These are phyloP conservation scores for Styphnolobium japonicum DNA, from an alignment of 306 rosid genomes.

Conservation along the genomic window DNA sequence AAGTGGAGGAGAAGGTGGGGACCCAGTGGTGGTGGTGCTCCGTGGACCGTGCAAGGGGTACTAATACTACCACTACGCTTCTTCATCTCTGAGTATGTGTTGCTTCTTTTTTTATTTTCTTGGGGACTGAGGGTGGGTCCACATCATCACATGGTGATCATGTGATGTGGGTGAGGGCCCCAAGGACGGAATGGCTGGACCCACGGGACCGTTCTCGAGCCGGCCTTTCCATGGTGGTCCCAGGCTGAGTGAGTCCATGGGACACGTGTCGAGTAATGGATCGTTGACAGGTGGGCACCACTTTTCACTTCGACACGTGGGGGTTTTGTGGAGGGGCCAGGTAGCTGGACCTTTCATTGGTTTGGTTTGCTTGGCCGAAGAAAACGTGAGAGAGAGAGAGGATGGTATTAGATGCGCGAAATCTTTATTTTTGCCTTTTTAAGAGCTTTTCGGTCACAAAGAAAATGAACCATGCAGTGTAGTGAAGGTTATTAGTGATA, in stretches of 20 bases:
- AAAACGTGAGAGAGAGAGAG: background rate
- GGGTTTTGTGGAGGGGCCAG: background rate
- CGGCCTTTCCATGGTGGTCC: constrained; percentile 27
- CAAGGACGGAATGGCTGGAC: constrained; percentile 21
- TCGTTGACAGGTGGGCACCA: constrained; percentile 25
- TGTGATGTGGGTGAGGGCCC: constrained; percentile 35
- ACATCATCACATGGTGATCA: constrained; percentile 6
- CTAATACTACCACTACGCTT: constrained; percentile 5
- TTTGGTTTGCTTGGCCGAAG: background rate
- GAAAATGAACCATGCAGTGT: background rate
- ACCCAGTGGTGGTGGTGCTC: constrained; percentile 25
- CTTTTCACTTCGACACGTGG: constrained; percentile 33
- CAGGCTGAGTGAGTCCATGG: background rate
- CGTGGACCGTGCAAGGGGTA: constrained; percentile 32
- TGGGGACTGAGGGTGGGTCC: constrained; percentile 30
- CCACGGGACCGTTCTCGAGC: constrained; percentile 37
- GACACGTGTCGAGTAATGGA: constrained; percentile 1
- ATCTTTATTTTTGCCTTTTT: background rate
- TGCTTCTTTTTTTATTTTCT: background rate
- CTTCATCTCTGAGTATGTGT: no score
- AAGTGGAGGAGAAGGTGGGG: constrained; percentile 31
- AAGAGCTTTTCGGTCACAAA: background rate
- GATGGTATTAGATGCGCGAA: background rate
- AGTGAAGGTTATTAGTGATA: background rate
- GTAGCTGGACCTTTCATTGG: constrained; percentile 6